Percentiles rank a stretch among this genome's conserved stretches.
These are phyloP conservation scores for Cyclostephanos tholiformis DNA, from an alignment of 108 stramenopile genomes.

Conservation along the genomic window DNA sequence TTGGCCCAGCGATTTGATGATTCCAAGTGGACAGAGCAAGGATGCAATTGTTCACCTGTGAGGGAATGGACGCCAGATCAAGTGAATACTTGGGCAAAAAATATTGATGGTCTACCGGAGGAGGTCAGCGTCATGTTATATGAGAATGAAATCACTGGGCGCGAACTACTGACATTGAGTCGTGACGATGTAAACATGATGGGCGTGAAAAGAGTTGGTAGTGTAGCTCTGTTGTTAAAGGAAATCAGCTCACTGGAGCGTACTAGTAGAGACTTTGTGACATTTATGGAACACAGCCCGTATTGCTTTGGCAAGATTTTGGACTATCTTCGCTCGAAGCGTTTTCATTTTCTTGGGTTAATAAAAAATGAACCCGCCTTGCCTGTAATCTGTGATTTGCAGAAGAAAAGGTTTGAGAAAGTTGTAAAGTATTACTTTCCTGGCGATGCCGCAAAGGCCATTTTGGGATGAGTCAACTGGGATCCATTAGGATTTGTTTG, in stretches of 20 bases:
- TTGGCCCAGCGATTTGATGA: constrained; percentile 19
- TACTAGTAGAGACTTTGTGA: constrained; percentile 6
- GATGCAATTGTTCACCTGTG: constrained; percentile 1
- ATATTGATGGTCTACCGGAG: constrained; percentile 23
- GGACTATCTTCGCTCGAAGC: constrained; percentile 39
- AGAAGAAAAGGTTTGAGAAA: constrained; percentile 32
- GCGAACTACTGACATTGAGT: constrained; percentile 29
- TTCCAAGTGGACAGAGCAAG: constrained; percentile 24
- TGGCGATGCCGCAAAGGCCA: constrained; percentile 6
- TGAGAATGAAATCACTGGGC: constrained; percentile 27
- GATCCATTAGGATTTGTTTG: too few relatives aligned
- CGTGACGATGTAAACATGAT: constrained; percentile 32
- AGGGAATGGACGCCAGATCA: constrained; percentile 26
- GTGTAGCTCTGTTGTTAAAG: constrained; percentile 27
- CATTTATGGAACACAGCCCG: constrained; percentile 48
- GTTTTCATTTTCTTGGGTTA: constrained; percentile 4
- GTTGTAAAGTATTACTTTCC: constrained; percentile 41
- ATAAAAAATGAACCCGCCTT: constrained; percentile 9
- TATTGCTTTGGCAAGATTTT: constrained; percentile 50
- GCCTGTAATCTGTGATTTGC: constrained; percentile 11
- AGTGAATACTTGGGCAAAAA: constrained; percentile 23
- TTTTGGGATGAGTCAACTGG: too few relatives aligned
- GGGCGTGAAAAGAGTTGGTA: constrained; percentile 30
- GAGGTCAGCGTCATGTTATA: constrained; percentile 25
- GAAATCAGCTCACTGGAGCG: constrained; percentile 31